Conservation (phyloP, 495 filamentous ascomycete genomes). For the Penicillium mononematosum region DNA sequence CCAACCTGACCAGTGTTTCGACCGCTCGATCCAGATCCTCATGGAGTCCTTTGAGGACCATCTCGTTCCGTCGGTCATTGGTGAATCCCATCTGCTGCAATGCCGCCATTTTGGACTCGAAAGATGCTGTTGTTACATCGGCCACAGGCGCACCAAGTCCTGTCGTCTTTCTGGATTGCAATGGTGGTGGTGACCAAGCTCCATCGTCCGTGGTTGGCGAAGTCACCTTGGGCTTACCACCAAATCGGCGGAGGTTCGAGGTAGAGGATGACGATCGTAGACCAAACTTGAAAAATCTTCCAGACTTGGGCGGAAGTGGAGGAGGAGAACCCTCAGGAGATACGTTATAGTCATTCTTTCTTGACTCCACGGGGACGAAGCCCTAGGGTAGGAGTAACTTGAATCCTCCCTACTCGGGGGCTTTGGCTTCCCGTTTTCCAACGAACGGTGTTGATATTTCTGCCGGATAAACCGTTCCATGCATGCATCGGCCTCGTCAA, state of each 20-base stretch:
- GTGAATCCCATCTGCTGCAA: conserved; percentile 90
- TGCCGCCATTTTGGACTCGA: conserved; percentile 69
- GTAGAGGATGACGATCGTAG: conserved; percentile 72
- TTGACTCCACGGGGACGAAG: conserved; percentile 10
- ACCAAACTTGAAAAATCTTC: conserved; percentile 71
- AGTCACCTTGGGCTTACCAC: conserved; percentile 28
- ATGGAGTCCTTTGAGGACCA: conserved; percentile 72
- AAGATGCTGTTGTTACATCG: conserved; percentile 55
- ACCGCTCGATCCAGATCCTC: conserved; percentile 83
- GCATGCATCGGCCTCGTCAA: conserved; percentile 84
- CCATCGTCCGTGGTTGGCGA: conserved; percentile 30
- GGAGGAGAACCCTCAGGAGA: conserved; percentile 61
- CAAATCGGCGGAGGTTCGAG: conserved; percentile 47
- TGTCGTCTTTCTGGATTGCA: conserved; percentile 52
- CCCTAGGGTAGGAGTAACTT: conserved; percentile 35
- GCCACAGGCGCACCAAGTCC: conserved; percentile 67
- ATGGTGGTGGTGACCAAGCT: conserved; percentile 37
- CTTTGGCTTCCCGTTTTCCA: conserved; percentile 54
- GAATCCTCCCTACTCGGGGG: conserved; percentile 45
- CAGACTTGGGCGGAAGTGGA: conserved; percentile 80
- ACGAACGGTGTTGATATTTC: conserved; percentile 75
- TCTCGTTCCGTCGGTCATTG: conserved; percentile 76
- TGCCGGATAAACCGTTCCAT: conserved; percentile 93
- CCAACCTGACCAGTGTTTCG: conserved; percentile 76
- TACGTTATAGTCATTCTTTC: conserved; percentile 5